These are phyloP conservation scores for Boletus smithii DNA, from an alignment of 1,284 basidiomycete genomes.

Conservation along the genomic window DNA sequence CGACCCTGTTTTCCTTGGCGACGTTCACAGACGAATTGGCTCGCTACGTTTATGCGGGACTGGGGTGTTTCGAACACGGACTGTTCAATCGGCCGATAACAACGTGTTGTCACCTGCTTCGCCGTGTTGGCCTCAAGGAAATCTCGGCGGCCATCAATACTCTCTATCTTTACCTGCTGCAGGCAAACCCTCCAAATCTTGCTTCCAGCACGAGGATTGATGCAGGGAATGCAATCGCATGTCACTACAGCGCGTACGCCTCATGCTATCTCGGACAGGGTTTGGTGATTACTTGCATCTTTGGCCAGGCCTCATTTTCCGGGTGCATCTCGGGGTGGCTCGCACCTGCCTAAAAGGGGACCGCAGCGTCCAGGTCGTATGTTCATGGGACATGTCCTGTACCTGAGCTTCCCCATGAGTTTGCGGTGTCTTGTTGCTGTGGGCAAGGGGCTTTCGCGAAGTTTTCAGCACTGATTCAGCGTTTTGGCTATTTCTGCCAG, in stretches of 20 bases:
- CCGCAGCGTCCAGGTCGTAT: not conserved
- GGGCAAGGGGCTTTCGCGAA: not conserved
- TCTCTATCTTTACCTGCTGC: not conserved
- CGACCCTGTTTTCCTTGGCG: not conserved
- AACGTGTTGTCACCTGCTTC: too few relatives aligned
- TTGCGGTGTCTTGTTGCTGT: conserved; percentile 6
- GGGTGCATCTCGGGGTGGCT: conserved; percentile 3
- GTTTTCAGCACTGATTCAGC: not conserved
- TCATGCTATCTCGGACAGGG: conserved; percentile 7
- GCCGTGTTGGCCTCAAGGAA: not conserved
- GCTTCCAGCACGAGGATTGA: conserved; percentile 5
- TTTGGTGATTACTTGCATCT: too few relatives aligned
- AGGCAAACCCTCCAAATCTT: not conserved
- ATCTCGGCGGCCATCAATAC: not conserved
- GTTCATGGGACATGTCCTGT: not conserved
- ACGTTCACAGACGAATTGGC: too few relatives aligned
- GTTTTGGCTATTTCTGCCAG: not conserved
- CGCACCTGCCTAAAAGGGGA: not conserved
- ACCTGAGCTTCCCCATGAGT: conserved; percentile 6
- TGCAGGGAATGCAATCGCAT: not conserved
- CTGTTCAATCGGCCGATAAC: conserved; percentile 7
- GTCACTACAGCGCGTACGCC: conserved; percentile 1
- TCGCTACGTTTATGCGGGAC: not conserved
- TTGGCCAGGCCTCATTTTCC: conserved; percentile 1
- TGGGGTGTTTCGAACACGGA: too few relatives aligned